Base-by-base conservation (phyloP, 2,329 filamentous ascomycete species). In the Teratosphaeria gauchensis region DNA sequence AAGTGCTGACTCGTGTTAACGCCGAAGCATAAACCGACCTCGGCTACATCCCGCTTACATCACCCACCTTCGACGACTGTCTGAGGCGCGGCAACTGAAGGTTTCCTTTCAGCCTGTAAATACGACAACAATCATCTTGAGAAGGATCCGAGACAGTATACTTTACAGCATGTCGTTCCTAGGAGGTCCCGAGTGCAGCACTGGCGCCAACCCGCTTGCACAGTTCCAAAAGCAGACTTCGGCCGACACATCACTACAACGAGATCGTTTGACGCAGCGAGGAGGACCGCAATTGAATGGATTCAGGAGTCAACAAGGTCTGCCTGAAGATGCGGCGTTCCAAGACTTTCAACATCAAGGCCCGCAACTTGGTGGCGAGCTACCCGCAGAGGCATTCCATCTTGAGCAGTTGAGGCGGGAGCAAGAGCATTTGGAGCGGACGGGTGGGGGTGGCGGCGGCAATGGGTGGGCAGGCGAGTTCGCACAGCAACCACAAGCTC, bases 161-260 rank as follows among this genome's bases (percentile, higher is more conserved):
- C 9, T 7, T 16, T 48, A 59, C 64, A 79, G 62, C 65, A 97
- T 99, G 92, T 96, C 92, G 58, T 97, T 99, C 75, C 83, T 97
- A 69, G 90, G 90, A 76, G 92, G 92, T 68, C 89, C 92, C 68
- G 94, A 97, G 78, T 99, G 94, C 82, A 97, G 92, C 58, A 95
- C 94, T 62, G 91, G 89, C 64, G 90, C 88, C 71, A 99, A 99
- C 75, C 94, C 95, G 59, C 85, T 99, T 69, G 92, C 90, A 72
- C 94, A 97, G 80, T 95, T 99, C 74, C 90, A 92, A 64, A 99
- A 99, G 76, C 92, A 96, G 75, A 90, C 94, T 59, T 89, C 95
- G 72, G 90, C 95, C 81, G 94, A 99, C 78, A 95, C 92, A 77
- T 94, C 89, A 59, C 79, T 97, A 59, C 94, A 97, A 77, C 83